phyloP scores from a whole-genome alignment of 352 stramenopile species.

The Pythium plurisporium region DNA sequence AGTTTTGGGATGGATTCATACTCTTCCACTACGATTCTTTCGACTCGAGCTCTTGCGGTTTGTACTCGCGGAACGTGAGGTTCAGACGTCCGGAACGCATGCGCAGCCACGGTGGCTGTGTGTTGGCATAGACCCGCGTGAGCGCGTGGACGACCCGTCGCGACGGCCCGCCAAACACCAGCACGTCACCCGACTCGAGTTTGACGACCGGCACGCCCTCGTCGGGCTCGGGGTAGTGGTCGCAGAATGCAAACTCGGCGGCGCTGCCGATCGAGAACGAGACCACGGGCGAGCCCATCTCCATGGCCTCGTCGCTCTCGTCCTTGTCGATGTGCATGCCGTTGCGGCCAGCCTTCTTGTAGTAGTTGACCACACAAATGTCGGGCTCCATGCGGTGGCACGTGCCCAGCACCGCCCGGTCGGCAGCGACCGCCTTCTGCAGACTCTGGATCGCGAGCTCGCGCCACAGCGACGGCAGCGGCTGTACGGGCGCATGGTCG shows the following conservation, averaged over 20 bases:
- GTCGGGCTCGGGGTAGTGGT: constrained; percentile 42
- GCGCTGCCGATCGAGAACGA: constrained; percentile 66
- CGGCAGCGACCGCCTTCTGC: constrained; percentile 27
- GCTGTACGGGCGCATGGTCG: constrained; percentile 31
- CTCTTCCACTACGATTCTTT: neutral
- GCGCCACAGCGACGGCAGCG: constrained; percentile 34
- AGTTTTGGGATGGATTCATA: constrained; percentile 6
- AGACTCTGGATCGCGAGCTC: constrained; percentile 35
- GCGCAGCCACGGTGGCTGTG: constrained; percentile 44
- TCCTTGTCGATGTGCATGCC: constrained; percentile 77
- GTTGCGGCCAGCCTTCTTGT: constrained; percentile 68
- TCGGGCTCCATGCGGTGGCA: constrained; percentile 44
- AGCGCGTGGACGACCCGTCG: constrained; percentile 60
- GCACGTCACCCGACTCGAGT: constrained; percentile 58
- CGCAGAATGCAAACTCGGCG: constrained; percentile 63
- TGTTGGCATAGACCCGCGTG: constrained; percentile 55
- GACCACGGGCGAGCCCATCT: constrained; percentile 58
- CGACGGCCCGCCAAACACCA: constrained; percentile 66
- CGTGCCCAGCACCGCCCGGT: constrained; percentile 42
- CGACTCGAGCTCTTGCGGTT: constrained; percentile 16
- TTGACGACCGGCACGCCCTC: constrained; percentile 57
- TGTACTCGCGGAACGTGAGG: constrained; percentile 67
- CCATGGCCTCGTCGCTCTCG: constrained; percentile 53
- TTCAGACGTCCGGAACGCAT: constrained; percentile 65
- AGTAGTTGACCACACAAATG: constrained; percentile 74